Conservation (phyloP, 1,139 yeast species). For the Insectozyma bohioensis region DNA sequence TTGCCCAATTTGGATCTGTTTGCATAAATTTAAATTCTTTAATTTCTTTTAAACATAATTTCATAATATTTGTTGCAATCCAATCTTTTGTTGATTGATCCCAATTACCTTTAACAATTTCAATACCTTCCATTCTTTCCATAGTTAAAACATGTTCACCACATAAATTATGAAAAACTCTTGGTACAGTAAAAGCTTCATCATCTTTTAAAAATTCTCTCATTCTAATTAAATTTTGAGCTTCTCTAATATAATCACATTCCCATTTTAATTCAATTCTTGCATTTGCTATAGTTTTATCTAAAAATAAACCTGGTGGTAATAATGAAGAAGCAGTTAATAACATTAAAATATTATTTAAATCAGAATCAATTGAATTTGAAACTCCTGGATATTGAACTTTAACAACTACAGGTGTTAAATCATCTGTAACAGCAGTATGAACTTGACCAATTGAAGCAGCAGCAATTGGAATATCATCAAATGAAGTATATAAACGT, state of each 20-base stretch:
- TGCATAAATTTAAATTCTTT: conserved; percentile 90
- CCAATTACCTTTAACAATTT: conserved; percentile 77
- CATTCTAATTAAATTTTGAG: conserved; percentile 72
- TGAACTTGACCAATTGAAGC: conserved; percentile 98
- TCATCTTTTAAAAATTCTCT: conserved; percentile 62
- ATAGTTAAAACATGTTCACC: conserved; percentile 86
- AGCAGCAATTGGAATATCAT: conserved; percentile 92
- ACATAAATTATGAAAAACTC: conserved; percentile 72
- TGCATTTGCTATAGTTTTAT: conserved; percentile 90
- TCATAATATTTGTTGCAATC: conserved; percentile 86
- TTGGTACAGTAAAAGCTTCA: conserved; percentile 75
- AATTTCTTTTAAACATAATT: conserved; percentile 81
- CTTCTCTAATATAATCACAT: conserved; percentile 92
- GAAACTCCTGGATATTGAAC: conserved; percentile 99
- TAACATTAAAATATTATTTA: conserved; percentile 77
- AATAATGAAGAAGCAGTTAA: conserved; percentile 82
- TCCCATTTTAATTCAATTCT: conserved; percentile 95
- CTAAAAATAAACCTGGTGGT: conserved; percentile 91
- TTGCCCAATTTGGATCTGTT: conserved; percentile 99
- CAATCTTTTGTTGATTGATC: conserved; percentile 72
- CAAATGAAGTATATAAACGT: conserved; percentile 66
- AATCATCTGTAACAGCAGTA: conserved; percentile 65
- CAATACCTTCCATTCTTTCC: conserved; percentile 84
- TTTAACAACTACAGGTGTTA: conserved; percentile 86
- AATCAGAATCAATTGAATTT: conserved; percentile 87